Evolutionary conservation across 331 rosid species (phyloP).

Genomic region (Telfairia occidentalis): DNA sequence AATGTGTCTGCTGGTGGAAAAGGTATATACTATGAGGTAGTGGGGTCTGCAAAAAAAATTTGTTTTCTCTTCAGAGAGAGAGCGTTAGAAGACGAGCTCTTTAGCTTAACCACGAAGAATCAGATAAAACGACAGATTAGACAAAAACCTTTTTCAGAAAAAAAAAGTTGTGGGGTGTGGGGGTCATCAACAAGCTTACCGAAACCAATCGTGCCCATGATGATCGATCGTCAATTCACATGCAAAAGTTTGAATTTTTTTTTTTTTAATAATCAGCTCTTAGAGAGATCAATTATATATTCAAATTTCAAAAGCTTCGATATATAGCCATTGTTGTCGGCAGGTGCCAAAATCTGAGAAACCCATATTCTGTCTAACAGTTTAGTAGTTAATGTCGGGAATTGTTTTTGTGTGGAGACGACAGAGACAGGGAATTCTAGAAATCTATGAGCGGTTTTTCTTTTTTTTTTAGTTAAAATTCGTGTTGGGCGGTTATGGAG

Average conservation of each 20-base stretch:
- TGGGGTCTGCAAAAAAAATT: background rate
- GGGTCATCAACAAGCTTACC: background rate
- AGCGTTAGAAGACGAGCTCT: constrained; percentile 36
- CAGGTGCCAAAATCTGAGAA: background rate
- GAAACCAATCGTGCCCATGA: constrained; percentile 1
- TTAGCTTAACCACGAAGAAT: constrained; percentile 95
- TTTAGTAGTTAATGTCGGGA: constrained; percentile 2
- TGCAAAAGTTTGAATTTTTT: background rate
- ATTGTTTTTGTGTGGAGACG: background rate
- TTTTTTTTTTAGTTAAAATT: background rate
- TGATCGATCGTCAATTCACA: background rate
- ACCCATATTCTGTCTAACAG: background rate
- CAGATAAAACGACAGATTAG: constrained; percentile 32
- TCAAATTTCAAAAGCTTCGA: background rate
- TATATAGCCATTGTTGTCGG: background rate
- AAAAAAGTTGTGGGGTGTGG: too few relatives aligned
- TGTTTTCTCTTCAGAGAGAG: constrained; percentile 11
- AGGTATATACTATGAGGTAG: background rate
- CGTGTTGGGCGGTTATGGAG: background rate
- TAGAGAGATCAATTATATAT: background rate
- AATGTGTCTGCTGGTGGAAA: constrained; percentile 10
- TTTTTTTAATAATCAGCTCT: background rate
- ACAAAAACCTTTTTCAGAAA: background rate
- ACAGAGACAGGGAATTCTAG: background rate
- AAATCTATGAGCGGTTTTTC: background rate